phyloP scores from a whole-genome alignment of 2,329 filamentous ascomycete species.

The Calycina herbarum region DNA sequence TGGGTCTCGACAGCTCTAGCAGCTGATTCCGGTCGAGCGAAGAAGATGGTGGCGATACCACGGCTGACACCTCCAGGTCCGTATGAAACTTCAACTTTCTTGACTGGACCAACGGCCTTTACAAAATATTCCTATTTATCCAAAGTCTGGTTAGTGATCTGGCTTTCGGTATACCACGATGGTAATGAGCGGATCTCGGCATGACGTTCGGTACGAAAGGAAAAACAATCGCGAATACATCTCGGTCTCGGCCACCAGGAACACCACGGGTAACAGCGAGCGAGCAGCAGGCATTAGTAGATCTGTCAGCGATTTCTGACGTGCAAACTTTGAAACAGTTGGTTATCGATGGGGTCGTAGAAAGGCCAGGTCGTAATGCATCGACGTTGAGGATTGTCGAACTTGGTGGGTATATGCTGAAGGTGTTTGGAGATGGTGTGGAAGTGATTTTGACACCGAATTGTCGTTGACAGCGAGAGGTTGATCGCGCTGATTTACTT shows the following conservation, averaged over 20 bases:
- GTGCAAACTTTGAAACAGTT: slow-evolving; percentile 2
- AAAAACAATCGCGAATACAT: slow-evolving; percentile 23
- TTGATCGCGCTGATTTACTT: neutral
- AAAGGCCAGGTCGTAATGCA: too few relatives aligned
- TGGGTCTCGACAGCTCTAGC: slow-evolving; percentile 79
- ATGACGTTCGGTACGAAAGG: slow-evolving; percentile 33
- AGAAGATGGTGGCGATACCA: slow-evolving; percentile 87
- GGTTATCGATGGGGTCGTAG: neutral
- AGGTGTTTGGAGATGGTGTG: too few relatives aligned
- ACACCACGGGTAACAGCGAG: slow-evolving; percentile 55
- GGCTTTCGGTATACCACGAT: slow-evolving; percentile 42
- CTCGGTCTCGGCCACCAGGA: slow-evolving; percentile 25
- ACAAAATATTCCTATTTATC: slow-evolving; percentile 90
- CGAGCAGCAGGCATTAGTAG: slow-evolving; percentile 56
- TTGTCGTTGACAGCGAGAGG: neutral
- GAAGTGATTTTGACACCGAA: neutral
- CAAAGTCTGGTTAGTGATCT: slow-evolving; percentile 66
- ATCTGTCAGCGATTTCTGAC: slow-evolving; percentile 19
- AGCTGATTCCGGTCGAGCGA: slow-evolving; percentile 77
- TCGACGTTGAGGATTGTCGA: too few relatives aligned
- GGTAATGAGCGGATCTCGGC: slow-evolving; percentile 31
- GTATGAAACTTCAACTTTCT: slow-evolving; percentile 88
- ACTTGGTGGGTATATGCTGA: too few relatives aligned
- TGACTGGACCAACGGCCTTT: slow-evolving; percentile 84
- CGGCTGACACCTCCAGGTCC: slow-evolving; percentile 89